Conservation (phyloP, 345 rosid species). For the Bruguiera sexangula region DNA sequence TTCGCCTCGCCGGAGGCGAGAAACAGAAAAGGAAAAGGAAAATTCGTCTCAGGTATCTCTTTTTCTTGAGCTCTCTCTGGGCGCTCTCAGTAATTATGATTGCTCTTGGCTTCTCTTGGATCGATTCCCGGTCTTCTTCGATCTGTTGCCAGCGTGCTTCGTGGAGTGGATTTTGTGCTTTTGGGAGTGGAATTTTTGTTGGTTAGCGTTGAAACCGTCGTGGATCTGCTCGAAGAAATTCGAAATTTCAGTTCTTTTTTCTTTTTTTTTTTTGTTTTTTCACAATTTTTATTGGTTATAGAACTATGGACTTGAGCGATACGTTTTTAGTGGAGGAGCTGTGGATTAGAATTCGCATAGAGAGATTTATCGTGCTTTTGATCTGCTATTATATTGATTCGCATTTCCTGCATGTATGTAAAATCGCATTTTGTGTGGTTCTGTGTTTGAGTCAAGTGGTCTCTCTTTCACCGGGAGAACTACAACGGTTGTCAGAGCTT, state of each 20-base stretch:
- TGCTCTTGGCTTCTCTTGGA: background rate
- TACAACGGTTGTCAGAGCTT: no score
- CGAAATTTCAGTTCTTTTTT: slow-evolving; percentile 1
- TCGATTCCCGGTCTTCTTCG: slow-evolving; percentile 6
- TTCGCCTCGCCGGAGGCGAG: no score
- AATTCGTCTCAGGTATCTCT: background rate
- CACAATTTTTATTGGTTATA: background rate
- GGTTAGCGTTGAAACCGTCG: background rate
- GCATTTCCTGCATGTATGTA: background rate
- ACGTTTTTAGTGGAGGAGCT: background rate
- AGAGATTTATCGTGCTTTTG: background rate
- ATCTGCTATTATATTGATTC: background rate
- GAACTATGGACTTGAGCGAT: background rate
- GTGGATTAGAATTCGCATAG: background rate
- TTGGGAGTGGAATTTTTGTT: slow-evolving; percentile 3
- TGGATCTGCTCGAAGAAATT: slow-evolving; percentile 21
- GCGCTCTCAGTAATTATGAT: background rate
- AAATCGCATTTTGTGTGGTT: background rate
- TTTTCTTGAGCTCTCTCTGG: background rate
- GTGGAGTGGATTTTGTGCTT: background rate
- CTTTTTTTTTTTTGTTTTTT: background rate
- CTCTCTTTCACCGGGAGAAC: no score
- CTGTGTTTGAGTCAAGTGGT: no score
- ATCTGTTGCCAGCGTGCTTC: background rate
- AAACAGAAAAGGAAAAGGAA: background rate